Base-by-base conservation (phyloP, 495 filamentous ascomycete genomes). In the Antarctomyces pellizariae region DNA sequence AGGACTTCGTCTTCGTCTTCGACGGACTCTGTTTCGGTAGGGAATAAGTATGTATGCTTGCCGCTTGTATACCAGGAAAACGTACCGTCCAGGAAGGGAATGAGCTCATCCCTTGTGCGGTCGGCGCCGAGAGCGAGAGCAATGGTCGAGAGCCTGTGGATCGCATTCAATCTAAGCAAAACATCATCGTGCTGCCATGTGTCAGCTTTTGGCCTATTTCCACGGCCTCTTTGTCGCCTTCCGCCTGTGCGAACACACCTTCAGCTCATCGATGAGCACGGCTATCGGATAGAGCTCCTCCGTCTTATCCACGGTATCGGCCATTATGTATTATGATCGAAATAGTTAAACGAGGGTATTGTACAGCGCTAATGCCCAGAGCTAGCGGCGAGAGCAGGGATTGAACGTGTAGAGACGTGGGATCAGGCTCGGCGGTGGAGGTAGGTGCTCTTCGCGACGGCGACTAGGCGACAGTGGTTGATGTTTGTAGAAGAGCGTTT, bases 211-310 rank as follows among this genome's bases (percentile, higher is more conserved):
- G n/a, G n/a, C n/a, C n/a, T n/a, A n/a, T n/a, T n/a, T n/a, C n/a
- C n/a, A n/a, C n/a, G n/a, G n/a, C n/a, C n/a, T n/a, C n/a, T n/a
- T n/a, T n/a, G n/a, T n/a, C n/a, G n/a, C n/a, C n/a, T n/a, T n/a
- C n/a, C n/a, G 33, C 22, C 30, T 23, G 18, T 12, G 34, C 33
- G 35, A 39, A 45, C 43, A 41, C 59, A 92, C 83, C 78, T 97
- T 97, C 42, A 97, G 60, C 67, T 97, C 86, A 53, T 97, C 86
- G 54, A 97, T 97, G 48, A 97, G 69, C 30, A 97, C 89, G 35
- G 86, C 86, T 60, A 97, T 97, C 43, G 86, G 86, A 52, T 92
- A 95, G 36, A 97, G 80, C 67, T 93, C 89, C 52, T 95, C 84
- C 47, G 70, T 89, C 54, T 58, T 44, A 46, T 53, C 55, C 34